Evolutionary conservation across 1,284 basidiomycete species (phyloP).

Genomic region (Heliocybe sulcata): DNA sequence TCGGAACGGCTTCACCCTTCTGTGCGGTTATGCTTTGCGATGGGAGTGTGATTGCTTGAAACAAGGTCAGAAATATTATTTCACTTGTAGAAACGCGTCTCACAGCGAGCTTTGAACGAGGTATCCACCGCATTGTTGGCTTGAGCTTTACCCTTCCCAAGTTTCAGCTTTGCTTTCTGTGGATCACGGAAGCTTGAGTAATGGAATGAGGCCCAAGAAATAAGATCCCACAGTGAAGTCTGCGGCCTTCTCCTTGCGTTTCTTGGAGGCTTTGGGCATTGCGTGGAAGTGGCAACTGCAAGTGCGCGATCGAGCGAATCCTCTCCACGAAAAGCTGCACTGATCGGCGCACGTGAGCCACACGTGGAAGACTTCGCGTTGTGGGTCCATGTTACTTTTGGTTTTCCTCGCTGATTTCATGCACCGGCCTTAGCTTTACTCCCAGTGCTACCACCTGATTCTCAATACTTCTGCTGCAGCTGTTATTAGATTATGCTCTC

Average conservation of each 20-base stretch:
- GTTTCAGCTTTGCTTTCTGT: constrained; percentile 93
- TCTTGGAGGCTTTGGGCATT: constrained; percentile 86
- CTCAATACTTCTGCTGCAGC: too few relatives aligned
- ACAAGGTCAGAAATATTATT: too few relatives aligned
- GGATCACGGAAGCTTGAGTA: constrained; percentile 3
- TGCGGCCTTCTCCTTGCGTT: constrained; percentile 81
- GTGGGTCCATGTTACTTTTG: too few relatives aligned
- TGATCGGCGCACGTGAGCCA: too few relatives aligned
- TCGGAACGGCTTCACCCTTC: constrained; percentile 50
- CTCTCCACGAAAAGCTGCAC: too few relatives aligned
- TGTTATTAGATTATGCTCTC: too few relatives aligned
- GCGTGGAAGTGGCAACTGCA: neutral
- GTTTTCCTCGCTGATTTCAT: too few relatives aligned
- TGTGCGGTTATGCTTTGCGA: constrained; percentile 66
- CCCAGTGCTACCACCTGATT: too few relatives aligned
- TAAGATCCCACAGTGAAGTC: constrained; percentile 67
- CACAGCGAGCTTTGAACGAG: constrained; percentile 90
- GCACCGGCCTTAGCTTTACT: too few relatives aligned
- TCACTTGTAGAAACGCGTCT: too few relatives aligned
- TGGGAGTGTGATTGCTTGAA: constrained; percentile 84
- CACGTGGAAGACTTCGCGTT: too few relatives aligned
- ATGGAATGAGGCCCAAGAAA: too few relatives aligned
- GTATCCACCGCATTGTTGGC: constrained; percentile 89
- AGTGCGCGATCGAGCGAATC: neutral
- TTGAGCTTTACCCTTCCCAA: constrained; percentile 88